phyloP scores from a whole-genome alignment of 2,329 filamentous ascomycete species.

The Xylariaceae sp. region DNA sequence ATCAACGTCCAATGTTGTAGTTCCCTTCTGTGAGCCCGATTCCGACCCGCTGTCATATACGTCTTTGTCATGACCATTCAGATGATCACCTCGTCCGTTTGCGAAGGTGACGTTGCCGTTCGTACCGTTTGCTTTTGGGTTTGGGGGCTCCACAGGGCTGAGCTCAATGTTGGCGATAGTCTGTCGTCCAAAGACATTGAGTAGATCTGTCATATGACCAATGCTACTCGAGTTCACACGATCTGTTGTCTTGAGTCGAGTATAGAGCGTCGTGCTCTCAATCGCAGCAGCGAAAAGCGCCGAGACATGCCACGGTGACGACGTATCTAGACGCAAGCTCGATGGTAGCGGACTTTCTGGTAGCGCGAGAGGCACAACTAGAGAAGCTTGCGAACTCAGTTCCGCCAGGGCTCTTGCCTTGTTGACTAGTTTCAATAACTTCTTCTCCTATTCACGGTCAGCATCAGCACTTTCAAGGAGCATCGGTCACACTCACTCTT shows the following conservation, averaged over 20 bases:
- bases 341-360: conserved; percentile 53
- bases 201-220: conserved; percentile 57
- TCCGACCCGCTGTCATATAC: conserved; percentile 28
- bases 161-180: conserved; percentile 73
- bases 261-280: conserved; percentile 74
- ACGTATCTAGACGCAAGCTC: conserved; percentile 56
- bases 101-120: conserved; percentile 15
- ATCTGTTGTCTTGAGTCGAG: conserved; percentile 55
- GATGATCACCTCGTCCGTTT: conserved; percentile 27
- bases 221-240: conserved; percentile 48
- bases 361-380: conserved; percentile 72
- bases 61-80: conserved; percentile 30
- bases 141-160: conserved; percentile 45
- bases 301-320: conserved; percentile 75
- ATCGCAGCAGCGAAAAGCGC: conserved; percentile 72
- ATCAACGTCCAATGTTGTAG: conserved; percentile 36
- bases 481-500: conserved; percentile 39
- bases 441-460: conserved; percentile 47
- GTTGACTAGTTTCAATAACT: conserved; percentile 65
- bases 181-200: conserved; percentile 76
- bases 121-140: conserved; percentile 26
- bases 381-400: conserved; percentile 66
- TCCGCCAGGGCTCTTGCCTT: conserved; percentile 67
- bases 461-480: not conserved
- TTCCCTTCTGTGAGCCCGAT: conserved; percentile 26